Evolutionary conservation across 2,329 filamentous ascomycete species (phyloP).

Genomic region (Triangularia setosa): DNA sequence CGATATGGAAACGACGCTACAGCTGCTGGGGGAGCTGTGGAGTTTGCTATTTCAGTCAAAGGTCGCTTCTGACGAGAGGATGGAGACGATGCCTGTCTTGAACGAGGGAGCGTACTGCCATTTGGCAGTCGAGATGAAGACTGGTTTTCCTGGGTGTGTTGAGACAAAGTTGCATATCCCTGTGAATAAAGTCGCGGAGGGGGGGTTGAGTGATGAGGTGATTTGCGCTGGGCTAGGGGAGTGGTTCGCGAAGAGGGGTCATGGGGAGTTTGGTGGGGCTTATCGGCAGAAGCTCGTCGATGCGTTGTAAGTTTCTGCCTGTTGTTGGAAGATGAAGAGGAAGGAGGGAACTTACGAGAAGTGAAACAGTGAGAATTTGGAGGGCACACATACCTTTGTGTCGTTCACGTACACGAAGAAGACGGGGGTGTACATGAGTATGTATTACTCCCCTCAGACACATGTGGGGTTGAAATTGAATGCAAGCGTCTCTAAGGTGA

Average conservation of each 20-base stretch:
- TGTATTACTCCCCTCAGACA: conserved; percentile 19
- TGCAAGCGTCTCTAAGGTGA: too few relatives aligned
- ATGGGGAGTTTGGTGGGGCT: neutral
- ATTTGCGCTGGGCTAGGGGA: neutral
- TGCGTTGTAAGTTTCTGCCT: neutral
- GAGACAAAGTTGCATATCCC: conserved; percentile 9
- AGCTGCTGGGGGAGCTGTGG: neutral
- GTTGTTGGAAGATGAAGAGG: neutral
- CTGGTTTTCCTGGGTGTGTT: neutral
- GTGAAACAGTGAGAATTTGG: neutral
- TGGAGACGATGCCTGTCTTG: neutral
- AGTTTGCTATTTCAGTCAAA: neutral
- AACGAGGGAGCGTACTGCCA: neutral
- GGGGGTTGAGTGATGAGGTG: neutral
- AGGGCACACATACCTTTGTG: conserved; percentile 19
- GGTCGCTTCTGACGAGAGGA: neutral
- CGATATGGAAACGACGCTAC: neutral
- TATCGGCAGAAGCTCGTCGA: neutral
- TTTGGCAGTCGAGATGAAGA: conserved; percentile 3
- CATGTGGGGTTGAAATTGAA: neutral
- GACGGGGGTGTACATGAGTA: conserved; percentile 22
- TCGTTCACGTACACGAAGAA: conserved; percentile 22
- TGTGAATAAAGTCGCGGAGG: neutral
- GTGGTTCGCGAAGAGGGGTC: neutral
- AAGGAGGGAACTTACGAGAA: neutral